Conservation (phyloP, 257 asterid species). For the Solanum chiquidenum region DNA sequence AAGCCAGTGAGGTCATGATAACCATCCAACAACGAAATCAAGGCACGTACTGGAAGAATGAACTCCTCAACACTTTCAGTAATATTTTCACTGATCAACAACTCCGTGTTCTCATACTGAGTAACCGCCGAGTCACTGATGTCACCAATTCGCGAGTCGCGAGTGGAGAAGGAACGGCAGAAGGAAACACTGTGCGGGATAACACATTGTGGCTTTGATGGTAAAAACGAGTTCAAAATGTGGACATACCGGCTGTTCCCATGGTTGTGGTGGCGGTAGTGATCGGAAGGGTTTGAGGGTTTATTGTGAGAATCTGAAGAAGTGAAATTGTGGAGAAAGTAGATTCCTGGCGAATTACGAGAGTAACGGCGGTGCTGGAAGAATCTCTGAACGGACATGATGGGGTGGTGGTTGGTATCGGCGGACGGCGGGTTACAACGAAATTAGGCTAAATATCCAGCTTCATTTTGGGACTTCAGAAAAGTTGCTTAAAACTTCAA, state of each 20-base stretch:
- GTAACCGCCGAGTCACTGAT: background rate
- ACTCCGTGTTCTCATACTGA: background rate
- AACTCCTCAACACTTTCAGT: slow-evolving; percentile 3
- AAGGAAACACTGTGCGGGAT: background rate
- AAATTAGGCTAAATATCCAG: background rate
- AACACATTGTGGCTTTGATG: background rate
- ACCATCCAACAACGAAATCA: slow-evolving; percentile 23
- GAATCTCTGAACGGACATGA: background rate
- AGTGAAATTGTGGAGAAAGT: background rate
- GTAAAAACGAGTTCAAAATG: background rate
- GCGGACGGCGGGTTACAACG: background rate
- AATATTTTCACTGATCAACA: background rate
- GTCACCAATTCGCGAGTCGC: background rate
- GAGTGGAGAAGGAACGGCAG: slow-evolving; percentile 15
- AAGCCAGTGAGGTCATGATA: slow-evolving; percentile 26
- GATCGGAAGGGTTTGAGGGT: background rate
- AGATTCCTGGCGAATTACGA: background rate
- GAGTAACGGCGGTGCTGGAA: slow-evolving; percentile 5
- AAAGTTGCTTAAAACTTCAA: background rate
- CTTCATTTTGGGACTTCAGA: background rate
- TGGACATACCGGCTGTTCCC: background rate
- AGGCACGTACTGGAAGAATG: slow-evolving; percentile 21
- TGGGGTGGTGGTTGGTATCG: background rate
- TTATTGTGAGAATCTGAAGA: background rate
- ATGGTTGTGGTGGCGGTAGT: background rate